Percentiles rank a stretch among this genome's conserved stretches.
Conservation (phyloP, 768 basidiomycete genomes). For the Chalciporus piperatus region DNA sequence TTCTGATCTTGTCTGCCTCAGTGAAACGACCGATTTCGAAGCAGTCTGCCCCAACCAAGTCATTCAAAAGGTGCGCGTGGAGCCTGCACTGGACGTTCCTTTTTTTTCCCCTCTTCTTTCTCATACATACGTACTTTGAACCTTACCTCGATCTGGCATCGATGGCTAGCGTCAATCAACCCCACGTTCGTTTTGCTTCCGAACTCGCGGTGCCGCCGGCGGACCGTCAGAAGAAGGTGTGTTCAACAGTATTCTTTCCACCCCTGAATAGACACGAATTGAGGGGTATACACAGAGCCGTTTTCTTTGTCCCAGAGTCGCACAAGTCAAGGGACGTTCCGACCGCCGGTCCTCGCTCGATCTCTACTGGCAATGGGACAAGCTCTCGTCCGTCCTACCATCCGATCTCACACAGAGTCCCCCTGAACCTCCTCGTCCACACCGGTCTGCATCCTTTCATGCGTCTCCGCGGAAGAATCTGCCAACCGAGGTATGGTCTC, state of each 20-base stretch:
- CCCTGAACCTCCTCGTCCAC: neutral
- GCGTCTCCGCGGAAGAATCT: too few relatives aligned
- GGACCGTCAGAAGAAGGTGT: slow-evolving; percentile 33
- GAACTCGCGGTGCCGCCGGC: slow-evolving; percentile 30
- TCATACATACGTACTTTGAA: neutral
- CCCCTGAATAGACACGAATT: neutral
- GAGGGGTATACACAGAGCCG: slow-evolving; percentile 14
- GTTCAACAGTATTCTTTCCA: neutral
- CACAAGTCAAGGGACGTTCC: slow-evolving; percentile 35
- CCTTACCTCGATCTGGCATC: slow-evolving; percentile 18
- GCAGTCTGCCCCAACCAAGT: neutral
- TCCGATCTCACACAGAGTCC: neutral
- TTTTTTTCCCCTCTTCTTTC: neutral
- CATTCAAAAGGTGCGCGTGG: neutral
- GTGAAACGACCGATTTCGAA: slow-evolving; percentile 7
- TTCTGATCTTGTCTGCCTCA: neutral
- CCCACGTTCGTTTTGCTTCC: slow-evolving; percentile 33
- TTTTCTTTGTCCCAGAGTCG: slow-evolving; percentile 40
- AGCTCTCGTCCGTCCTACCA: slow-evolving; percentile 24
- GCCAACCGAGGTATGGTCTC: slow-evolving; percentile 6
- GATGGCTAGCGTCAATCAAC: slow-evolving; percentile 20
- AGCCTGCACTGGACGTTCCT: neutral
- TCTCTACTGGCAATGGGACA: slow-evolving; percentile 35
- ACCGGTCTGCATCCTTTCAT: too few relatives aligned
- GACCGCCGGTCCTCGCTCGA: slow-evolving; percentile 35